These are phyloP conservation scores for Ogataea paraovalis DNA, from an alignment of 805 yeast genomes.

Conservation along the genomic window DNA sequence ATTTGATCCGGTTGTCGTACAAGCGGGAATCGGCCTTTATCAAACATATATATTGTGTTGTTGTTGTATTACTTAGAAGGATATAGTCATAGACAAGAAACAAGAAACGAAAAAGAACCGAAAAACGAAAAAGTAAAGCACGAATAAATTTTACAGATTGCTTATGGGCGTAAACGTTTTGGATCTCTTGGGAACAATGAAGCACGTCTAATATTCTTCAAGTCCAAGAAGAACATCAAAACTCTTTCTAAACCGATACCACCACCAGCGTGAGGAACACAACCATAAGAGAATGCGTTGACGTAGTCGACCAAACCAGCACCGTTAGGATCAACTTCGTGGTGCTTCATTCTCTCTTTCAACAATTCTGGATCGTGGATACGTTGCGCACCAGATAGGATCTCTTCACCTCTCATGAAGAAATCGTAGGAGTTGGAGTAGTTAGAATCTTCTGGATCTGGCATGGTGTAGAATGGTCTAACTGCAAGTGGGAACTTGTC, in stretches of 20 bases:
- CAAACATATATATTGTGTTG: too few relatives aligned
- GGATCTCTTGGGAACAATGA: slow-evolving; percentile 99
- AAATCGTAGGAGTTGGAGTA: slow-evolving; percentile 98
- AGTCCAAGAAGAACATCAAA: slow-evolving; percentile 94
- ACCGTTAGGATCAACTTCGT: slow-evolving; percentile 73
- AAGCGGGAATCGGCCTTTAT: too few relatives aligned
- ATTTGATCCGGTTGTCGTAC: too few relatives aligned
- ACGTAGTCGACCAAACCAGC: slow-evolving; percentile 89
- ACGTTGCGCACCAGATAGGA: slow-evolving; percentile 99
- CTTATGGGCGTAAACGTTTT: slow-evolving; percentile 78
- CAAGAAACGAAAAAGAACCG: background rate
- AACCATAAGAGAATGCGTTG: slow-evolving; percentile 89
- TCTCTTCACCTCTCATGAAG: slow-evolving; percentile 99
- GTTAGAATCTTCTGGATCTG: slow-evolving; percentile 85
- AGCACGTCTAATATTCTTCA: slow-evolving; percentile 98
- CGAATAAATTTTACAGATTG: background rate
- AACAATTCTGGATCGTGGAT: slow-evolving; percentile 88
- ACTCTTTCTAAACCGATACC: slow-evolving; percentile 99
- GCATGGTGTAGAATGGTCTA: slow-evolving; percentile 99
- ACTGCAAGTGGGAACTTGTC: slow-evolving; percentile 97
- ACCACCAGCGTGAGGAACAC: slow-evolving; percentile 99
- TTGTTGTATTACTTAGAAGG: too few relatives aligned
- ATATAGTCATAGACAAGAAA: too few relatives aligned
- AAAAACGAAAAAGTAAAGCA: background rate
- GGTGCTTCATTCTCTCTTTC: slow-evolving; percentile 74